Base-by-base conservation (phyloP, 73 alveolate genomes). In the Blepharisma japonicum region DNA sequence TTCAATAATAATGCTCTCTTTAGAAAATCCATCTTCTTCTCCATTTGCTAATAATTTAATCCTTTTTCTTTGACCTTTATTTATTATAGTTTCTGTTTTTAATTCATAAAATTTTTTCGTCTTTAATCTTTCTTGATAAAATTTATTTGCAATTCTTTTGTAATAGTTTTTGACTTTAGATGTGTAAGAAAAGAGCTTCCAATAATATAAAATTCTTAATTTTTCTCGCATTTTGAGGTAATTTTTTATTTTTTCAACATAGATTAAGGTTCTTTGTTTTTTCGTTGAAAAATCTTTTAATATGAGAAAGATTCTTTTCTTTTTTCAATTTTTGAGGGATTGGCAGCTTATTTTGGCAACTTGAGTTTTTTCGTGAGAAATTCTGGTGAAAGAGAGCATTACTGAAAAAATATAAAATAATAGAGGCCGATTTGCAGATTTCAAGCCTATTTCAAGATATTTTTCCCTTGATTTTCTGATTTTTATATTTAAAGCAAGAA, bases 51-150 rank as follows among this genome's bases (percentile, higher is more conserved):
- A 39, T 25, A 25, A 20, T 61, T 20, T 8, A 61, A 20, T 14
- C 2, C 47, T 14, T 9, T 20, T 25, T 61, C 74, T 14, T 14
- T 39, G 14, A 2, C 74, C 74, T 20, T 9, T 11, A 25, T 14
- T 61, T 20, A 61, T 14, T 20, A 39, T 9, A 61, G 23, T 25
- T 61, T 61, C 74, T 20, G 74, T 20, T 61, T 61, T 61, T 39
- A 61, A 61, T 39, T 61, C 74, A 25, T 14, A 61, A 61, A 61
- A 61, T 25, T 61, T 61, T 25, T 61, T 61, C 0, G 46, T 25
- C 23, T 61, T 61, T 14, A 61, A 5, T 20, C 23, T 61, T 20
- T 61, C 74, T 25, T 39, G 39, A 25, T 61, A 25, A 25, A 61
- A 61, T 39, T 61, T 61, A n/a, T 61, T 14, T 1, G 49, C 14